Conservation (phyloP, 2,329 filamentous ascomycete species). For the Monosporascus sp. region DNA sequence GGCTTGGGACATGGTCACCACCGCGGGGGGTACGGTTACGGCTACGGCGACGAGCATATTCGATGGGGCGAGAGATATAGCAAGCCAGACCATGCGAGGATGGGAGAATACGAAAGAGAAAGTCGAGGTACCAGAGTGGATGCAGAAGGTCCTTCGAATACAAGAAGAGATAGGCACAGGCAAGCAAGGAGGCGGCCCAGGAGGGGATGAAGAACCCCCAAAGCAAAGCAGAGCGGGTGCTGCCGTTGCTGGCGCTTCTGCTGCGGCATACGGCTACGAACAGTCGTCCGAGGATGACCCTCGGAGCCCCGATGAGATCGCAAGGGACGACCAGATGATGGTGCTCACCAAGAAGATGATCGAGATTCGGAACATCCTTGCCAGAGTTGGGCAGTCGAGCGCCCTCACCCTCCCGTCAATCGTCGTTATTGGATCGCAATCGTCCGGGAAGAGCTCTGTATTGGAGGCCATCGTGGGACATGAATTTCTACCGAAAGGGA, state of each 20-base stretch:
- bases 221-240: slow-evolving; percentile 56
- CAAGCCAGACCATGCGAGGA: slow-evolving; percentile 71
- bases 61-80: slow-evolving; percentile 66
- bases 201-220: slow-evolving; percentile 48
- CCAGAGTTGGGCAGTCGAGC: slow-evolving; percentile 86
- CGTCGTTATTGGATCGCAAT: slow-evolving; percentile 98
- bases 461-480: slow-evolving; percentile 95
- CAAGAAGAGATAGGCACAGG: slow-evolving; percentile 55
- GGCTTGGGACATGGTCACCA: slow-evolving; percentile 64
- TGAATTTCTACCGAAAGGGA: slow-evolving; percentile 95
- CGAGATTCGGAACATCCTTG: slow-evolving; percentile 87
- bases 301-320: slow-evolving; percentile 57
- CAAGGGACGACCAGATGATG: slow-evolving; percentile 98
- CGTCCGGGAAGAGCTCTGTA: slow-evolving; percentile 96
- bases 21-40: slow-evolving; percentile 66
- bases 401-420: slow-evolving; percentile 88
- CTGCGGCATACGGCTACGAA: slow-evolving; percentile 74
- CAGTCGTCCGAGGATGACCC: slow-evolving; percentile 60
- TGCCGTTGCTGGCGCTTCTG: slow-evolving; percentile 63
- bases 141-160: slow-evolving; percentile 64
- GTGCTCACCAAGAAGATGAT: slow-evolving; percentile 99
- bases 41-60: slow-evolving; percentile 65
- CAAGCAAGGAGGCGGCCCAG: slow-evolving; percentile 36
- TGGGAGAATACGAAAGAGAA: slow-evolving; percentile 81
- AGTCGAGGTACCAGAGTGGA: slow-evolving; percentile 67